phyloP scores from a whole-genome alignment of 2,329 filamentous ascomycete species.

The Sphaerulina vaccinii region DNA sequence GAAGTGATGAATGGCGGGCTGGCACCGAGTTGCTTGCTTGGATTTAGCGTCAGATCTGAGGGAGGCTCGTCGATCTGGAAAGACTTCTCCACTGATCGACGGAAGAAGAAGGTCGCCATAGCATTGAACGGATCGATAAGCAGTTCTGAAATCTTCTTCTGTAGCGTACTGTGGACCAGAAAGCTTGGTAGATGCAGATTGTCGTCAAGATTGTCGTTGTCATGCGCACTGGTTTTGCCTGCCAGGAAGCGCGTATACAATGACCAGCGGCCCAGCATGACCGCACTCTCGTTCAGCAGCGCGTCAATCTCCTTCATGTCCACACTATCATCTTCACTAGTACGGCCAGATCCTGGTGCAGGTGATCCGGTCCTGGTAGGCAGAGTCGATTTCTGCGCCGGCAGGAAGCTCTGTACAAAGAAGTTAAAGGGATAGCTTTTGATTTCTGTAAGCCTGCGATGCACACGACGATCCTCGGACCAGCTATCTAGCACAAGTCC shows the following conservation, averaged over 20 bases:
- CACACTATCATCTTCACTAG: slow-evolving; percentile 84
- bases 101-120: slow-evolving; percentile 96
- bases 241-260: slow-evolving; percentile 87
- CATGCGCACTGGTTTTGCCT: slow-evolving; percentile 64
- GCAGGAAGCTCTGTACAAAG: slow-evolving; percentile 87
- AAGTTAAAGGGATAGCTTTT: slow-evolving; percentile 98
- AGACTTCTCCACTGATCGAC: slow-evolving; percentile 92
- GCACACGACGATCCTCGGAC: slow-evolving; percentile 82
- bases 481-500: slow-evolving; percentile 95
- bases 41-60: slow-evolving; percentile 71
- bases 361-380: slow-evolving; percentile 68
- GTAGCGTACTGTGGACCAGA: slow-evolving; percentile 73
- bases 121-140: slow-evolving; percentile 79
- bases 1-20: slow-evolving; percentile 90
- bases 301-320: slow-evolving; percentile 96
- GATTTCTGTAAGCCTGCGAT: slow-evolving; percentile 86
- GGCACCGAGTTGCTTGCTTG: slow-evolving; percentile 67
- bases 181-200: slow-evolving; percentile 68
- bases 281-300: slow-evolving; percentile 78
- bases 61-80: slow-evolving; percentile 95
- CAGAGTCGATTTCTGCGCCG: slow-evolving; percentile 65
- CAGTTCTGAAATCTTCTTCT: slow-evolving; percentile 72
- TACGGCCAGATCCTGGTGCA: slow-evolving; percentile 57
- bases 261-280: slow-evolving; percentile 93
- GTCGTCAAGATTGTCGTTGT: slow-evolving; percentile 24